Evolutionary conservation across 352 stramenopile genomes (phyloP), one percentile per base, ranked within the genome.

Genomic region (Globisporangium solare): DNA sequence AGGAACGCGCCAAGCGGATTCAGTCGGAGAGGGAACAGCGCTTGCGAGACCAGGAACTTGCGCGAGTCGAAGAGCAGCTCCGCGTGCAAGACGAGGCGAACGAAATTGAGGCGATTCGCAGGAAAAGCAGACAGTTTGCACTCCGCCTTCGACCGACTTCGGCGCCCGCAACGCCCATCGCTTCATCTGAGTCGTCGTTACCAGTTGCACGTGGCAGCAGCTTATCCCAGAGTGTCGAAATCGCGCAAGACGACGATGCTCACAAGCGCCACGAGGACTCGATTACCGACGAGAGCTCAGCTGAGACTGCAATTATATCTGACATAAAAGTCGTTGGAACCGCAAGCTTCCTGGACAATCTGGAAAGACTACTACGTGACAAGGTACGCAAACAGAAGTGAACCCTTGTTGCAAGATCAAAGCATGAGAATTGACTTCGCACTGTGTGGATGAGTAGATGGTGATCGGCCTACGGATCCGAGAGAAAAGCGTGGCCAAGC

Each of bases 61-160:
- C 32, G 11, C 61, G 51, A 3, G 55, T 59, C 32, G 68, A 70
- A 32, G 64, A 54, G 27, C 58, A 64, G 18, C 32, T 60, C 20
- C 61, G 51, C 45, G 42, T 78, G 20, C 67, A 83, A 54, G 58
- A 67, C 31, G 65, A 83, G 39, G 70, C 80, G 58, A 51, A 63
- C 18, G 70, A 59, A 22, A 83, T 83, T 27, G 73, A 83, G 47
- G 66, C 35, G 18, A 52, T 63, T 12, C 57, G 57, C 0, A 50
- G 40, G n/a, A 63, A 58, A 48, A 63, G 57, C 43, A 63, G 58
- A 51, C 57, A 63, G 40, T 63, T 63, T 48, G 48, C 57, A 11
- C 42, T 63, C 8, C 57, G 57, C 0, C 31, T 63, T 3, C 57
- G 57, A 13, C 49, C 41, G 22, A 51, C 12, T 11, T 57, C 18